Percentiles rank a stretch among this genome's conserved stretches.
These are phyloP conservation scores for Dioscorea dumetorum DNA, from an alignment of 106 monocot genomes.

Conservation along the genomic window DNA sequence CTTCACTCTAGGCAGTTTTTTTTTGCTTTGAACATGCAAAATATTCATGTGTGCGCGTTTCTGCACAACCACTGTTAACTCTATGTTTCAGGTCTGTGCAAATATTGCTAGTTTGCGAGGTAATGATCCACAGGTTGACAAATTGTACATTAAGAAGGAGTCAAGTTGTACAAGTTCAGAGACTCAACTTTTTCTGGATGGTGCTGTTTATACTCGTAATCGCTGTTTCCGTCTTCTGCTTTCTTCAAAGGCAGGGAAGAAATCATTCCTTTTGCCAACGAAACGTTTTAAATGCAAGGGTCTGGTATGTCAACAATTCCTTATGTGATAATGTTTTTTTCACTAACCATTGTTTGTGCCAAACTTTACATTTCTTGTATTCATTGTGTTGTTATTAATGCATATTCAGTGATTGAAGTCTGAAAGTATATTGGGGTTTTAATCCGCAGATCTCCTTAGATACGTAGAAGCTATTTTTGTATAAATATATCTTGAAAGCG, in stretches of 20 bases:
- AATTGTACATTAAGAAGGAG: slow-evolving; percentile 75
- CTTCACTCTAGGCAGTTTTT: no score
- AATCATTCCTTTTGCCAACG: slow-evolving; percentile 67
- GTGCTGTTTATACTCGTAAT: slow-evolving; percentile 87
- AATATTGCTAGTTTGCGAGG: slow-evolving; percentile 39
- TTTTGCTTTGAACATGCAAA: no score
- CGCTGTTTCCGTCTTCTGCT: slow-evolving; percentile 78
- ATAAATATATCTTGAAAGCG: no score
- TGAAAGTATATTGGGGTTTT: no score
- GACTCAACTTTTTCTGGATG: slow-evolving; percentile 72
- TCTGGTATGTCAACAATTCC: slow-evolving; percentile 38
- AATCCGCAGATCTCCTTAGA: no score
- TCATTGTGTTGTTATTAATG: no score
- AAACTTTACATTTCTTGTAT: no score
- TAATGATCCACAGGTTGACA: slow-evolving; percentile 40
- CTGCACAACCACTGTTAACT: neutral
- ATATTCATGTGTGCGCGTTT: neutral
- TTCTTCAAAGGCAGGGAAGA: slow-evolving; percentile 94
- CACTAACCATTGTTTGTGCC: no score
- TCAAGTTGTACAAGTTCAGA: slow-evolving; percentile 13
- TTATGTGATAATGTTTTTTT: neutral
- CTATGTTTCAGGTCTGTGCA: slow-evolving; percentile 52
- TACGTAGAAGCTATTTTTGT: no score
- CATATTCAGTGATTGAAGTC: no score
- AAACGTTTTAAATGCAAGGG: slow-evolving; percentile 73